These are phyloP conservation scores for Teunomyces panamensis DNA, from an alignment of 805 yeast genomes.

Conservation along the genomic window DNA sequence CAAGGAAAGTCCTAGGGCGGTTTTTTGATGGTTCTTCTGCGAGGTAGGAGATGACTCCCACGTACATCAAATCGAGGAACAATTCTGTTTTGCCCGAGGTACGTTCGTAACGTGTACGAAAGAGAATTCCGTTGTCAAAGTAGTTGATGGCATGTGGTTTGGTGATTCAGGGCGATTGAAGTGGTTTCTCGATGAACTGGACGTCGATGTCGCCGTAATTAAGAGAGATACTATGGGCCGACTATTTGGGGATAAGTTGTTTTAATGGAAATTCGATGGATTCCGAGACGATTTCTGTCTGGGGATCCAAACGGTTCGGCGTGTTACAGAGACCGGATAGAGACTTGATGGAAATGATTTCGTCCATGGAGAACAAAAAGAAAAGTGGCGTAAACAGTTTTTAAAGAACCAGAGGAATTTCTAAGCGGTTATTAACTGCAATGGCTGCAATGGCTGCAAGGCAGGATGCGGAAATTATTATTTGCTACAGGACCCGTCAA, in stretches of 20 bases:
- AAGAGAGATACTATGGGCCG: slow-evolving; percentile 41
- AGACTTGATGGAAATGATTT: background rate
- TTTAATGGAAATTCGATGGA: background rate
- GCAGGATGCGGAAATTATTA: no score
- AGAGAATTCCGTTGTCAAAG: slow-evolving; percentile 54
- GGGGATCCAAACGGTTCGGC: background rate
- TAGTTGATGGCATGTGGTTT: slow-evolving; percentile 60
- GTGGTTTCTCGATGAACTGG: slow-evolving; percentile 45
- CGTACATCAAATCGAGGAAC: slow-evolving; percentile 61
- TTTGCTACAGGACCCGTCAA: no score
- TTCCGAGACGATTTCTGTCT: background rate
- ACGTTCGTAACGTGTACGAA: slow-evolving; percentile 55
- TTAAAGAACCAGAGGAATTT: no score
- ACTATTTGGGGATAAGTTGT: slow-evolving; percentile 27
- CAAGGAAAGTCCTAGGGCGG: slow-evolving; percentile 47
- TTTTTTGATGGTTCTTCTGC: slow-evolving; percentile 52
- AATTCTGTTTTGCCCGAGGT: slow-evolving; percentile 52
- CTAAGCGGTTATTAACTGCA: no score
- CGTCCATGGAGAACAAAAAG: background rate
- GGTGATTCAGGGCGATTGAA: slow-evolving; percentile 37
- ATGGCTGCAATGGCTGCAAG: no score
- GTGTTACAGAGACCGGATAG: background rate
- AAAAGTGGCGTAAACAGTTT: no score
- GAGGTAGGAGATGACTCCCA: slow-evolving; percentile 59
- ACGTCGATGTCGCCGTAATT: slow-evolving; percentile 51